These are phyloP conservation scores for Pichia sp. DNA, from an alignment of 1,139 yeast species.

Conservation along the genomic window DNA sequence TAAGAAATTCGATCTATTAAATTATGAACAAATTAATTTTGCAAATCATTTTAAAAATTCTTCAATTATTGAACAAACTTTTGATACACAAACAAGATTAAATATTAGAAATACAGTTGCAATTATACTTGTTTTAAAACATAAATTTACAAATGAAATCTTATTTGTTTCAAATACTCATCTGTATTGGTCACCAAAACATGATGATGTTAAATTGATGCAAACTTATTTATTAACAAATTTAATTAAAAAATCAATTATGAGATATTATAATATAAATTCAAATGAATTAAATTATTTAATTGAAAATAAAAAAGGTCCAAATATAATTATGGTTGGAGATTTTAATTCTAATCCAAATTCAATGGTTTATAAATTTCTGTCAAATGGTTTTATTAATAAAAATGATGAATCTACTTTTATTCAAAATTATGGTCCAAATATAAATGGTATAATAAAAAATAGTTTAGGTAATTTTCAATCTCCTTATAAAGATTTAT, in stretches of 20 bases:
- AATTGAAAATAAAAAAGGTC: conserved; percentile 17
- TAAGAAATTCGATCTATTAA: conserved; percentile 40
- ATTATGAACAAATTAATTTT: conserved; percentile 37
- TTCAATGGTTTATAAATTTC: conserved; percentile 42
- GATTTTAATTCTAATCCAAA: conserved; percentile 49
- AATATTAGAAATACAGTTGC: conserved; percentile 53
- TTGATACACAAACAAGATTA: conserved; percentile 34
- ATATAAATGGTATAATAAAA: conserved; percentile 22
- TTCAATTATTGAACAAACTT: conserved; percentile 34
- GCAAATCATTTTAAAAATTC: conserved; percentile 34
- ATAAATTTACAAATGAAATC: conserved; percentile 34
- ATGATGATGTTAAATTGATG: conserved; percentile 47
- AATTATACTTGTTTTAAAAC: conserved; percentile 40
- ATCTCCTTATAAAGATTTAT: conserved; percentile 27
- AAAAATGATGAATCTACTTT: conserved; percentile 9
- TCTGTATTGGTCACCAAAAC: conserved; percentile 50
- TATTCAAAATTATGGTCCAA: conserved; percentile 19
- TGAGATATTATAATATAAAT: conserved; percentile 25
- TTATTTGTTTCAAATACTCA: conserved; percentile 52
- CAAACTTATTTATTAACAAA: conserved; percentile 45
- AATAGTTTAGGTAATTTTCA: conserved; percentile 22
- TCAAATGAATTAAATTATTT: conserved; percentile 20
- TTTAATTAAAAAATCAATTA: conserved; percentile 19
- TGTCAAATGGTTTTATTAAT: conserved; percentile 31
- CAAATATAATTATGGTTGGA: conserved; percentile 34